Percentiles rank a stretch among this genome's conserved stretches.
phyloP scores from a whole-genome alignment of 768 basidiomycete species.

The Asterophora parasitica region DNA sequence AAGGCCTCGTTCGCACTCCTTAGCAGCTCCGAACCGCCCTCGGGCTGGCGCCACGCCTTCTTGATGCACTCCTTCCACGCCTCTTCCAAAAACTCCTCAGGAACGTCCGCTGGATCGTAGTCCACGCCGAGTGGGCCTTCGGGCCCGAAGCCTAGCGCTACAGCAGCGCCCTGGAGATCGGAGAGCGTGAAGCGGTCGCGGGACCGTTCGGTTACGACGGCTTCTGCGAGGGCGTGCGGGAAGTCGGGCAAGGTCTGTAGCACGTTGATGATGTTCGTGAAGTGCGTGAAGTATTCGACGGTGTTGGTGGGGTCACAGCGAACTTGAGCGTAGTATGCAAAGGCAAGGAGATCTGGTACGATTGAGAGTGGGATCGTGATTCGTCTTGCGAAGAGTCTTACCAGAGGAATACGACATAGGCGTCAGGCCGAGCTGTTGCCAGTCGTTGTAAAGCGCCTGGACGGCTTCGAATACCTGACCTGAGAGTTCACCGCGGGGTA shows the following conservation, averaged over 20 bases:
- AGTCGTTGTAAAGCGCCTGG: conserved; percentile 33
- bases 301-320: conserved; percentile 73
- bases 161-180: conserved; percentile 46
- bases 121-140: conserved; percentile 58
- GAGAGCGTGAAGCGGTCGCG: conserved; percentile 59
- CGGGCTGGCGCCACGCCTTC: conserved; percentile 50
- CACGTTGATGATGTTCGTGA: conserved; percentile 46
- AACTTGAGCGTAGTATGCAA: conserved; percentile 76
- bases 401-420: conserved; percentile 61
- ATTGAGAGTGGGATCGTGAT: conserved; percentile 1
- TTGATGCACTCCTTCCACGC: conserved; percentile 65
- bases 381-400: conserved; percentile 24
- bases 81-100: conserved; percentile 62
- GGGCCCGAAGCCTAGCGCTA: conserved; percentile 61
- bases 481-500: conserved; percentile 49
- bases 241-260: conserved; percentile 45
- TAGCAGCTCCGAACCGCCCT: conserved; percentile 41
- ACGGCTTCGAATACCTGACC: conserved; percentile 33
- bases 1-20: conserved; percentile 64
- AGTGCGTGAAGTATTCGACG: conserved; percentile 54
- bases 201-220: conserved; percentile 56
- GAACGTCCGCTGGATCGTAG: conserved; percentile 58
- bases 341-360: conserved; percentile 61
- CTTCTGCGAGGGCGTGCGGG: conserved; percentile 47
- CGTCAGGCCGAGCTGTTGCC: conserved; percentile 60